Evolutionary conservation across 2,329 filamentous ascomycete species (phyloP), one percentile per base, ranked within the genome.

Genomic region (Pseudogymnoascus sp.): DNA sequence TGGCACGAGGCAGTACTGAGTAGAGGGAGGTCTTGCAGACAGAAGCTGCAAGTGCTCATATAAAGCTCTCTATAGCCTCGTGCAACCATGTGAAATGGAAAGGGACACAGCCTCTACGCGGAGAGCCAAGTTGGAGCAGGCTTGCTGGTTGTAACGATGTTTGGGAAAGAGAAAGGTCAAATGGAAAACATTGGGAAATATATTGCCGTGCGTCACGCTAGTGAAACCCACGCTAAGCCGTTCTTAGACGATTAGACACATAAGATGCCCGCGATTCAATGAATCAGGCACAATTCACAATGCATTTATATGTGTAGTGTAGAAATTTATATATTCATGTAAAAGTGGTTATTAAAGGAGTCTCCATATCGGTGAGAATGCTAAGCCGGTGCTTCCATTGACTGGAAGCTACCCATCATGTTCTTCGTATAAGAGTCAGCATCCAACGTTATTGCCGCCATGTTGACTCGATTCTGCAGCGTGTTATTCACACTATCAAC

Each of bases 401-500:
- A 3, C 16, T 55, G 19, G 12, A 60, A 38, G 16, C 58, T 65
- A n/a, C 62, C 66, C 49, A 72, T 60, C 59, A 81, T 77, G 61
- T 73, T 79, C 38, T 78, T 69, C 0, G 83, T 79, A 73, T 87
- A 89, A 8, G 73, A 73, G 63, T 88, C 86, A 0, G 89, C 89
- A 66, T 90, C 87, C 62, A 76, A 78, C 58, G 81, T 79, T 45
- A 92, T 82, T 28, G 74, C 76, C 39, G 76, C 74, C 22, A 91
- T 82, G 70, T 91, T 81, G 64, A 91, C 81, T 61, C 85, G 81
- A 65, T 81, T 83, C 69, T 78, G 77, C 67, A 92, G 73, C 9
- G 86, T 88, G 71, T 85, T 82, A 64, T 88, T 86, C 65, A 91
- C 82, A 60, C 87, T 84, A 69, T 87, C 85, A 36, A 90, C 76